A percentile compares a stretch with the other conserved stretches of the same genome.
phyloP scores from a whole-genome alignment of 2,329 filamentous ascomycete species.

The Trichoderma aggressivum region DNA sequence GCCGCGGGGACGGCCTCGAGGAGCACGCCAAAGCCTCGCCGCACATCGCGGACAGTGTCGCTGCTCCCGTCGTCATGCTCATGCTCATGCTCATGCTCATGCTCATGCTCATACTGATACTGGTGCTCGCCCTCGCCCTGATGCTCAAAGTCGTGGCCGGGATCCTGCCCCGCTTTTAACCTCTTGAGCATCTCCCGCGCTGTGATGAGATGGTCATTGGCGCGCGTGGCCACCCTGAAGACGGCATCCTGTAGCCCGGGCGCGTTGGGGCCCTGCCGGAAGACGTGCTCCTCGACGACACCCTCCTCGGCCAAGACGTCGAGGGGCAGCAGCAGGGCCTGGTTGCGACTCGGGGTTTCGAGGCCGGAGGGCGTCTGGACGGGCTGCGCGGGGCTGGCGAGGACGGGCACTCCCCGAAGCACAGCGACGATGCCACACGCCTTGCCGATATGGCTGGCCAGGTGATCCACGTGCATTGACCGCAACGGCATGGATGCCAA shows the following conservation, averaged over 20 bases:
- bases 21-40: slow-evolving; percentile 72
- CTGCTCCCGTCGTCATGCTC: slow-evolving; percentile 47
- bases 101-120: no score
- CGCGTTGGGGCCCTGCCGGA: slow-evolving; percentile 74
- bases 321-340: slow-evolving; percentile 71
- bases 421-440: slow-evolving; percentile 84
- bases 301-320: slow-evolving; percentile 83
- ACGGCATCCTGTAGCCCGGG: slow-evolving; percentile 82
- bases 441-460: slow-evolving; percentile 94
- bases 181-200: slow-evolving; percentile 87
- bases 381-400: slow-evolving; percentile 67
- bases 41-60: slow-evolving; percentile 39
- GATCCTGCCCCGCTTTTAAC: slow-evolving; percentile 66
- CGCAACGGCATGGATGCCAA: slow-evolving; percentile 74
- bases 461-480: slow-evolving; percentile 82
- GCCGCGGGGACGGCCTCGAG: slow-evolving; percentile 75
- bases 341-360: slow-evolving; percentile 39
- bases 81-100: no score
- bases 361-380: slow-evolving; percentile 42
- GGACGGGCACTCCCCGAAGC: slow-evolving; percentile 78
- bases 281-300: slow-evolving; percentile 84
- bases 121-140: slow-evolving; percentile 68
- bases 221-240: slow-evolving; percentile 86
- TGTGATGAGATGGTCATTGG: slow-evolving; percentile 93
- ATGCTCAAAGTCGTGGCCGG: slow-evolving; percentile 88